phyloP scores from a whole-genome alignment of 1,284 basidiomycete genomes.

The Anthracocystis walkeri region DNA sequence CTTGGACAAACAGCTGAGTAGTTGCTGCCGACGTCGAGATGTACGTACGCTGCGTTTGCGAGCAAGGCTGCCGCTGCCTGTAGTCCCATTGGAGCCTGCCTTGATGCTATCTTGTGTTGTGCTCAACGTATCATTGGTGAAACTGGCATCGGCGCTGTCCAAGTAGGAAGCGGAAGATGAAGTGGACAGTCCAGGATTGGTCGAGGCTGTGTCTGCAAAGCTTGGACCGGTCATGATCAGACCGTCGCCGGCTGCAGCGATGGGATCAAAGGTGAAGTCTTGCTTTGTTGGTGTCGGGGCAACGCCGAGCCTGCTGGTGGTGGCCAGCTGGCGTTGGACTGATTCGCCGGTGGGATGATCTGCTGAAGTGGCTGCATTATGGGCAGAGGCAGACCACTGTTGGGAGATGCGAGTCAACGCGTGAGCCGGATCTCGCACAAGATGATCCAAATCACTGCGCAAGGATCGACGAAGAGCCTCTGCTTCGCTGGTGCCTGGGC shows the following conservation, averaged over 20 bases:
- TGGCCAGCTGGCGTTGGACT: conserved; percentile 17
- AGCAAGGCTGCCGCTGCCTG: conserved; percentile 1
- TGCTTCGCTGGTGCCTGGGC: conserved; percentile 38
- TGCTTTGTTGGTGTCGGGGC: conserved; percentile 36
- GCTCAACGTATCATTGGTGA: conserved; percentile 4
- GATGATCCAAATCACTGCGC: conserved; percentile 29
- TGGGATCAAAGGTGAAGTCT: conserved; percentile 56
- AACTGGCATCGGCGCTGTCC: conserved; percentile 11
- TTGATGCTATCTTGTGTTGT: not conserved
- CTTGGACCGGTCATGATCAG: conserved; percentile 54
- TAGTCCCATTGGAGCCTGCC: not conserved
- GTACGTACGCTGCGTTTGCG: conserved; percentile 53
- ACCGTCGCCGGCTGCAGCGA: conserved; percentile 62
- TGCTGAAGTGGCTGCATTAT: conserved; percentile 9
- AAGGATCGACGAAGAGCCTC: conserved; percentile 32
- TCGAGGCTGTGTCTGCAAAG: conserved; percentile 37
- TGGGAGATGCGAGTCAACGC: conserved; percentile 40
- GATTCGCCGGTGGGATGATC: conserved; percentile 12
- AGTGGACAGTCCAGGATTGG: conserved; percentile 4
- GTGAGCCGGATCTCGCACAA: conserved; percentile 46
- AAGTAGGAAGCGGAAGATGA: conserved; percentile 20
- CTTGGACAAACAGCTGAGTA: conserved; percentile 54
- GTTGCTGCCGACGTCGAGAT: conserved; percentile 50
- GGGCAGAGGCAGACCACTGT: conserved; percentile 28
- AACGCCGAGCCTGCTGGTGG: conserved; percentile 28